Evolutionary conservation across 1,139 yeast genomes (phyloP), one percentile per base, ranked within the genome.

Genomic region (Hyphopichia khmerensis): DNA sequence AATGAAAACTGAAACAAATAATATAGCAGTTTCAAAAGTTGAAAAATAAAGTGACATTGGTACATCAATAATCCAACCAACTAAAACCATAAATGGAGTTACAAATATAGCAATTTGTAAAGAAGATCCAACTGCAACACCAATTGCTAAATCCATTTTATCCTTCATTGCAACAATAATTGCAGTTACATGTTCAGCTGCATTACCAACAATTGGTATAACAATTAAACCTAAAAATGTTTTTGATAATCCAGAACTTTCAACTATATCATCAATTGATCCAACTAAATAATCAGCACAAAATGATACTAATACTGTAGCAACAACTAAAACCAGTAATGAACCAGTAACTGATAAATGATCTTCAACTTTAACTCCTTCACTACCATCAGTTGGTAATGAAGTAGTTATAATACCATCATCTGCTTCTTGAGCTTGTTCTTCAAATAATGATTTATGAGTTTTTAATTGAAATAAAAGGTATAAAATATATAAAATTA

Each of bases 101-200:
- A 93, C 89, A 65, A 93, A 91, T 41, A 93, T 69, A 4, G 99
- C 96, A 57, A 93, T 90, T 66, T 93, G 99, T 64, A 93, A 79
- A 3, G 97, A 89, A 4, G 96, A 87, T n/a, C 99, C 99, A 49
- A 93, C 84, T 9, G 99, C 98, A 39, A 93, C 98, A 43, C 97
- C 96, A 53, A 95, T 80, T 10, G 99, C 97, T 50, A 93, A 77
- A 62, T 93, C 98, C 97, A 95, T 93, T 67, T 95, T 93, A 66
- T 93, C 89, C 67, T 90, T 90, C 79, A 84, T 81, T 24, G 99
- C 98, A 39, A 93, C 98, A 48, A 89, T 79, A 38, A 93, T 86
- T 2, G 98, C 96, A 15, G 98, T 93, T 39, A 88, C 98, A 63
- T 93, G 99, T 66, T 93, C 99, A 13, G 99, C 98, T 2, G 99